Evolutionary conservation across 768 basidiomycete species (phyloP).

Genomic region (Wakefieldia striispora): DNA sequence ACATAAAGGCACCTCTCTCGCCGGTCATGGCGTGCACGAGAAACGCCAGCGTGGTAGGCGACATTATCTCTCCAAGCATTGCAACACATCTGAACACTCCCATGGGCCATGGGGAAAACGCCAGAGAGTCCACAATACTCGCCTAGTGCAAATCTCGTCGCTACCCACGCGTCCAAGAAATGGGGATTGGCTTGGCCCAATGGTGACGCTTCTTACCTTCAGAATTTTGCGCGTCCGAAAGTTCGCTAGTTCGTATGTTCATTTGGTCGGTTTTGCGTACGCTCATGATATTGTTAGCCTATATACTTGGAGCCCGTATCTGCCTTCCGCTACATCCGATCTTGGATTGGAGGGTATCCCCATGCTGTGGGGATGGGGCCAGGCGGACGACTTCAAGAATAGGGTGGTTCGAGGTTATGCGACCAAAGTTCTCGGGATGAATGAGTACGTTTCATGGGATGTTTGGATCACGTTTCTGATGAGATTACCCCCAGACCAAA

Average conservation of each 20-base stretch:
- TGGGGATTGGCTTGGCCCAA: constrained; percentile 71
- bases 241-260: constrained; percentile 41
- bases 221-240: constrained; percentile 45
- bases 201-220: constrained; percentile 47
- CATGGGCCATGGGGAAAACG: constrained; percentile 2
- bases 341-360: constrained; percentile 57
- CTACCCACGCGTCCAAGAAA: constrained; percentile 36
- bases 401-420: constrained; percentile 53
- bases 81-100: constrained; percentile 11
- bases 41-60: constrained; percentile 16
- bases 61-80: constrained; percentile 14
- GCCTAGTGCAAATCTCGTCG: neutral
- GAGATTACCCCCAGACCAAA: constrained; percentile 54
- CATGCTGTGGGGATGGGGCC: constrained; percentile 70
- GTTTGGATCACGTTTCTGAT: constrained; percentile 3
- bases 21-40: constrained; percentile 6
- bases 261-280: neutral
- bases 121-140: neutral
- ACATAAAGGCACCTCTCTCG: neutral
- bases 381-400: constrained; percentile 46
- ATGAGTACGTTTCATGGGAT: constrained; percentile 59
- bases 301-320: constrained; percentile 68
- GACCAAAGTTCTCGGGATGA: constrained; percentile 59
- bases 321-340: constrained; percentile 38
- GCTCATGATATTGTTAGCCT: constrained; percentile 31